These are phyloP conservation scores for Hymenotorrendiella dingleyae DNA, from an alignment of 2,329 filamentous ascomycete genomes.

Conservation along the genomic window DNA sequence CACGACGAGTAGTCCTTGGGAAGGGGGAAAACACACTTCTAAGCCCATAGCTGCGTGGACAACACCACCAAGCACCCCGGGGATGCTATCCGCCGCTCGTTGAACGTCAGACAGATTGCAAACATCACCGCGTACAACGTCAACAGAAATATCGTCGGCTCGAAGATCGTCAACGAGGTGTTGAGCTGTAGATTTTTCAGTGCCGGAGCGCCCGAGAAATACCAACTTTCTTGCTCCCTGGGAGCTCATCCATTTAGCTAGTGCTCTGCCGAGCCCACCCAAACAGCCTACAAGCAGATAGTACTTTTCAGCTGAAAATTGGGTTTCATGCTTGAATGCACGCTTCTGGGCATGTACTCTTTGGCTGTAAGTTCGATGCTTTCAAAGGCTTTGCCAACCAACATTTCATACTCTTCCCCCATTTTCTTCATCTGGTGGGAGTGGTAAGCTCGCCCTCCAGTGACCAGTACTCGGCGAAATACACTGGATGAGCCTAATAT, in stretches of 20 bases:
- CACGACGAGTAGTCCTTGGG: no score
- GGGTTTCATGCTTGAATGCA: background rate
- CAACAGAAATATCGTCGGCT: slow-evolving; percentile 15
- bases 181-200: slow-evolving; percentile 20
- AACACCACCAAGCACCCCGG: slow-evolving; percentile 12
- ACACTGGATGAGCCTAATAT: no score
- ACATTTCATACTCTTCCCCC: no score
- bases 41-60: slow-evolving; percentile 21
- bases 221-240: slow-evolving; percentile 10
- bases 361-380: no score
- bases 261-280: slow-evolving; percentile 14
- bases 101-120: slow-evolving; percentile 2
- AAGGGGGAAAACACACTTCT: slow-evolving; percentile 13
- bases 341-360: no score
- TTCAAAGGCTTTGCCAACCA: no score
- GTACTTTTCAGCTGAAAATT: slow-evolving; percentile 4
- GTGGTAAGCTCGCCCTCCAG: no score
- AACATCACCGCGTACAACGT: slow-evolving; percentile 3
- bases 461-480: no score
- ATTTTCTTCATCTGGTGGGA: no score
- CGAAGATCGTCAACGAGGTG: slow-evolving; percentile 13
- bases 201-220: slow-evolving; percentile 11
- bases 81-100: background rate
- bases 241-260: slow-evolving; percentile 13
- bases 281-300: slow-evolving; percentile 15